Evolutionary conservation across 108 stramenopile genomes (phyloP), one percentile per base, ranked within the genome.

Genomic region (Cyclotella distinguenda): DNA sequence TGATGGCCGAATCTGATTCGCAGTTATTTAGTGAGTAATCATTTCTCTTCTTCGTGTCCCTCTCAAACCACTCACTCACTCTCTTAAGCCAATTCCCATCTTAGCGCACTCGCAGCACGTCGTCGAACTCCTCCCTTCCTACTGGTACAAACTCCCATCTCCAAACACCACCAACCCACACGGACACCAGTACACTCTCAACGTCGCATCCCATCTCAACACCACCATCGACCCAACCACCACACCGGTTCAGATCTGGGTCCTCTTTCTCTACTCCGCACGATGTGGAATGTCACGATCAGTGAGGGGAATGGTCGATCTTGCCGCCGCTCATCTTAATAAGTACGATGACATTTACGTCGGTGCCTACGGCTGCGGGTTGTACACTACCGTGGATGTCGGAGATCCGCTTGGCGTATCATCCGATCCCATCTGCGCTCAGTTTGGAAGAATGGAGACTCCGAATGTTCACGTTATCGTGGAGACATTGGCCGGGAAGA

Each of bases 121-220:
- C 12, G 66, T 78, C 1, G 77, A 78, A 32, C 60, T 78, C 1
- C 44, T 78, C 8, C 77, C 77, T 6, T 52, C 67, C 59, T 71
- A 78, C 32, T 78, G 77, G 77, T 61, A 65, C 12, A 78, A 78
- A n/a, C n/a, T n/a, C n/a, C n/a, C n/a, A n/a, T n/a, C n/a, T n/a
- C n/a, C n/a, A n/a, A n/a, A n/a, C n/a, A n/a, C n/a, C n/a, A n/a
- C n/a, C n/a, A n/a, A n/a, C n/a, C 16, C 21, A 9, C 39, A 45
- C 1, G 47, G 28, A 4, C 35, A 44, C 34, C 58, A 64, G 9
- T 78, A 72, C 44, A 58, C 72, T 55, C 70, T 78, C 43, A 78
- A 78, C 48, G 77, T 59, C n/a, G 66, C 77, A 12, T 72, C 77
- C 15, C 70, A 78, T 61, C 39, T 78, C 30, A 72, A 78, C 39